A percentile compares a stretch with the other conserved stretches of the same genome.
Conservation (phyloP, 2,329 filamentous ascomycete genomes). For the Graphilbum ipis-grandicollis region DNA sequence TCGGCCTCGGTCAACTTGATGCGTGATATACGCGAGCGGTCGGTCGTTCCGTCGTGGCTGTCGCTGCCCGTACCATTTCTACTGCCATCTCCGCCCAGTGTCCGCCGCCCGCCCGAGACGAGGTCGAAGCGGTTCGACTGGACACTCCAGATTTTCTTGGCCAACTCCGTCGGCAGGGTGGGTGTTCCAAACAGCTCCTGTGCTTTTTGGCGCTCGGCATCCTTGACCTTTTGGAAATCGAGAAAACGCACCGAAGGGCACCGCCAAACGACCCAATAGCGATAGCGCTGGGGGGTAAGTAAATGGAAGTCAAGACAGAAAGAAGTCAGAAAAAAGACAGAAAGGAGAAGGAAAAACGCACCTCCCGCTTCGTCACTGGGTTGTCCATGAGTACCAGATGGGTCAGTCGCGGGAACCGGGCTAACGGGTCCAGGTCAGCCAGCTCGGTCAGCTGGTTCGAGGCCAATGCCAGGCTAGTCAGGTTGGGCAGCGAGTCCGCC, state of each 20-base stretch:
- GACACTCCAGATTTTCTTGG: slow-evolving; percentile 63
- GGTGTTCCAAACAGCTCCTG: slow-evolving; percentile 67
- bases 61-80: slow-evolving; percentile 14
- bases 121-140: slow-evolving; percentile 64
- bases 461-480: slow-evolving; percentile 67
- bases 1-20: slow-evolving; percentile 81
- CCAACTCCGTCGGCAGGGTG: slow-evolving; percentile 63
- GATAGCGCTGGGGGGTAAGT: slow-evolving; percentile 51
- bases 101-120: slow-evolving; percentile 22
- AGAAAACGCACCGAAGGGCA: slow-evolving; percentile 76
- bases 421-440: slow-evolving; percentile 71
- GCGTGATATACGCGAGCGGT: slow-evolving; percentile 32
- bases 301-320: not conserved
- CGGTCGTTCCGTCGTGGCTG: not conserved
- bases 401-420: slow-evolving; percentile 49
- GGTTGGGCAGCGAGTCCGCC: slow-evolving; percentile 59
- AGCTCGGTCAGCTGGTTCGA: slow-evolving; percentile 71
- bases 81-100: slow-evolving; percentile 11
- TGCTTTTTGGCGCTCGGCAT: slow-evolving; percentile 62
- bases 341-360: slow-evolving; percentile 23
- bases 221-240: slow-evolving; percentile 82
- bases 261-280: slow-evolving; percentile 79
- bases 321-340: not conserved
- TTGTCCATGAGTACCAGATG: slow-evolving; percentile 76
- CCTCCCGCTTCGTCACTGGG: slow-evolving; percentile 83